These are phyloP conservation scores for Saccharomycopsis synnaedendra DNA, from an alignment of 805 yeast genomes.

Conservation along the genomic window DNA sequence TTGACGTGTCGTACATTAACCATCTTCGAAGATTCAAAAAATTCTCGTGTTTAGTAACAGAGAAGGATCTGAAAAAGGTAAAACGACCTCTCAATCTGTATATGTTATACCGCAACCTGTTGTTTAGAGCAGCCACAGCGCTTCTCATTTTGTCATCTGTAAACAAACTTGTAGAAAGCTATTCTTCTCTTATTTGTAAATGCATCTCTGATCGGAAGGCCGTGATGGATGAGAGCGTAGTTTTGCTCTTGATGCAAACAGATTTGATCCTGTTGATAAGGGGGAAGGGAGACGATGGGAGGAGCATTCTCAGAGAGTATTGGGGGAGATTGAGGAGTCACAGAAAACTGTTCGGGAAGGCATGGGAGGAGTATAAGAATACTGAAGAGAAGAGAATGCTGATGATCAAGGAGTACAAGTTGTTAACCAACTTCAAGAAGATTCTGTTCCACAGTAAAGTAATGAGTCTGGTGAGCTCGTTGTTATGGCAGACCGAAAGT, in stretches of 20 bases:
- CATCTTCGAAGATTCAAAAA: constrained; percentile 3
- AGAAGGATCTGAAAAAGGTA: constrained; percentile 19
- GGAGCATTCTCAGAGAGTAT: not conserved
- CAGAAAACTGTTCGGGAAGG: not conserved
- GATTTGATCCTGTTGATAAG: not conserved
- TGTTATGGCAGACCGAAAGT: constrained; percentile 34
- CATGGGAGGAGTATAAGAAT: not conserved
- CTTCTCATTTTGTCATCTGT: constrained; percentile 18
- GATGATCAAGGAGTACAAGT: not conserved
- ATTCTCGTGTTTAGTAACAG: constrained; percentile 1
- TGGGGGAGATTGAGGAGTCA: not conserved
- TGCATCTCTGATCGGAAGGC: not conserved
- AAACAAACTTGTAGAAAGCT: not conserved
- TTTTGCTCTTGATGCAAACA: not conserved
- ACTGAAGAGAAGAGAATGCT: not conserved
- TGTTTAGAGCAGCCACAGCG: constrained; percentile 30
- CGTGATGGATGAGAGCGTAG: not conserved
- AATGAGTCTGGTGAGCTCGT: constrained; percentile 31
- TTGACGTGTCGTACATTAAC: not conserved
- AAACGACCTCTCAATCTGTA: constrained; percentile 37
- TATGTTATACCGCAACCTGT: constrained; percentile 34
- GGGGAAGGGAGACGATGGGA: too few relatives aligned
- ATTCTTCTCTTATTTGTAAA: constrained; percentile 8
- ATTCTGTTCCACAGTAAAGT: constrained; percentile 30
- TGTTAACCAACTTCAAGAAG: constrained; percentile 9